A percentile compares a stretch with the other conserved stretches of the same genome.
These are phyloP conservation scores for Sporothrix brasiliensis DNA, from an alignment of 2,329 filamentous ascomycete genomes.

Conservation along the genomic window DNA sequence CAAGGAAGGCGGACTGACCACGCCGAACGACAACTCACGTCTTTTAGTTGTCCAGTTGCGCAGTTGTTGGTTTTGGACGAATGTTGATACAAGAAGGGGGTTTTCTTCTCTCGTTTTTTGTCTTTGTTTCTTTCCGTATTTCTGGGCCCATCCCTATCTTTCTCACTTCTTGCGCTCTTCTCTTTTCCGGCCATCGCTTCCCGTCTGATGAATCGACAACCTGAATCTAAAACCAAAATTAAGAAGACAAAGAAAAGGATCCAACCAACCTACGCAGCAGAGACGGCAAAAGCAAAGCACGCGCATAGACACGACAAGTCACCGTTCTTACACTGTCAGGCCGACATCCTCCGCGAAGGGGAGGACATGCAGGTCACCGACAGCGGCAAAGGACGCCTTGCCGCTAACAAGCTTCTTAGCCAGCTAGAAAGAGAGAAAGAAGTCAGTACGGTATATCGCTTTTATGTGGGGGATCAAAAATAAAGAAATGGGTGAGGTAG, in stretches of 20 bases:
- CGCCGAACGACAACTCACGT: conserved; percentile 43
- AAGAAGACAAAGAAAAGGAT: conserved; percentile 19
- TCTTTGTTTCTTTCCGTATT: conserved; percentile 15
- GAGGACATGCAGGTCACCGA: conserved; percentile 88
- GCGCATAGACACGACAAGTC: not conserved
- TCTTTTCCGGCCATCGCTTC: conserved; percentile 20
- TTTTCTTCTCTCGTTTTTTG: conserved; percentile 16
- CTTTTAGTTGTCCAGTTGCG: conserved; percentile 5
- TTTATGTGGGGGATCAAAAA: not conserved
- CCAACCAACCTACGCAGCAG: conserved; percentile 32
- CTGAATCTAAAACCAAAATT: conserved; percentile 29
- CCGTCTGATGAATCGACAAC: conserved; percentile 24
- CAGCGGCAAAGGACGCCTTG: conserved; percentile 85
- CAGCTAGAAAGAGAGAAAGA: conserved; percentile 56
- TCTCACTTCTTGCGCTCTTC: not conserved
- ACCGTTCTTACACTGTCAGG: conserved; percentile 74
- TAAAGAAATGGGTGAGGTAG: not conserved
- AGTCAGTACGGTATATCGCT: not conserved
- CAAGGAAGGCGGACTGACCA: conserved; percentile 41
- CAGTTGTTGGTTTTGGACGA: conserved; percentile 24
- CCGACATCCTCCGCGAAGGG: conserved; percentile 94
- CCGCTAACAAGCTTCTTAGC: conserved; percentile 84
- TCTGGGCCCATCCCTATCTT: not conserved
- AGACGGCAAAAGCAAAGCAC: conserved; percentile 13
- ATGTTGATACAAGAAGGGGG: conserved; percentile 35